These are phyloP conservation scores for Ganoderma multipileum DNA, from an alignment of 1,284 basidiomycete species.

Conservation along the genomic window DNA sequence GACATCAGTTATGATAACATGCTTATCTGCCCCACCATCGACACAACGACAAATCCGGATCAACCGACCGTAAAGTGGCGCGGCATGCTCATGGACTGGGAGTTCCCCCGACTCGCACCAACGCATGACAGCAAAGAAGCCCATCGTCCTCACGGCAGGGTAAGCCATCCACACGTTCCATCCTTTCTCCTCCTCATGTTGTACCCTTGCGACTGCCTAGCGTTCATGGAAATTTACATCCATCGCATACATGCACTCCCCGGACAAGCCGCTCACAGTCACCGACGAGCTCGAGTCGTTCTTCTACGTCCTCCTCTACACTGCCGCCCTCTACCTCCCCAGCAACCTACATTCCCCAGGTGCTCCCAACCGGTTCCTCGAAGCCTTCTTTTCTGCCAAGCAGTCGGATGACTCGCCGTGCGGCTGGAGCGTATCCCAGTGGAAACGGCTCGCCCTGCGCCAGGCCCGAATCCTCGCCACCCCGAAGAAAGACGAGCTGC, in stretches of 20 bases:
- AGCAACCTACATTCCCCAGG: background rate
- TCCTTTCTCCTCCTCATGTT: background rate
- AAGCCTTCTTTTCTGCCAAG: slow-evolving; percentile 4
- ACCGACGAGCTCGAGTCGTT: slow-evolving; percentile 24
- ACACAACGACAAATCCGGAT: background rate
- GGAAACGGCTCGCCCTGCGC: background rate
- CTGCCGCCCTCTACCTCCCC: slow-evolving; percentile 9
- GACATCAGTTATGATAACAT: slow-evolving; percentile 18
- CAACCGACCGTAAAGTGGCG: slow-evolving; percentile 8
- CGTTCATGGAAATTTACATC: slow-evolving; percentile 13
- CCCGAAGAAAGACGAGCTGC: background rate
- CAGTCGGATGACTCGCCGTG: background rate
- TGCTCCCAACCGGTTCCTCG: background rate
- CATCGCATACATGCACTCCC: background rate
- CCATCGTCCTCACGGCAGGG: background rate
- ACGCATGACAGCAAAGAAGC: background rate
- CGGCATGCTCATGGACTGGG: slow-evolving; percentile 23
- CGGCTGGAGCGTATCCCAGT: background rate
- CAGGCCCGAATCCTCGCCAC: background rate
- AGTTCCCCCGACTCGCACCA: slow-evolving; percentile 9
- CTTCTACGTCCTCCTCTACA: slow-evolving; percentile 12
- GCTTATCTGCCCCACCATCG: slow-evolving; percentile 7
- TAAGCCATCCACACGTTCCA: background rate
- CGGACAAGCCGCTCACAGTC: background rate
- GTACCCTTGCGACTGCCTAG: background rate